Conservation (phyloP, 306 rosid genomes). For the Cucurbita pepo region DNA sequence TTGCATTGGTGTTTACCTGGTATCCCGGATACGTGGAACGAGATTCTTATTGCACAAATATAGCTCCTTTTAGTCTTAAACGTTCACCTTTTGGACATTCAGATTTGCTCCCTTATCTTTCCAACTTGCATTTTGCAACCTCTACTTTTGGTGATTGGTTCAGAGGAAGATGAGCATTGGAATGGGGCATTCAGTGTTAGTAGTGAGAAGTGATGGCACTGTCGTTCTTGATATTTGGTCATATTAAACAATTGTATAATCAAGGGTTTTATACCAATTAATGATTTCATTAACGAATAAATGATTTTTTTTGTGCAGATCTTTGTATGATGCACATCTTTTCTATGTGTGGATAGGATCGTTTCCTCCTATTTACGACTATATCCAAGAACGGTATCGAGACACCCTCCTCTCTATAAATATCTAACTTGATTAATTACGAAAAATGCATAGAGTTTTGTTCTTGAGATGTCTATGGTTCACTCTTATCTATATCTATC, state of each 20-base stretch:
- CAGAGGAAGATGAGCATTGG: background rate
- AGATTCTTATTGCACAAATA: slow-evolving; percentile 65
- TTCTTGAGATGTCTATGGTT: too few species aligned
- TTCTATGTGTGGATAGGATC: too few species aligned
- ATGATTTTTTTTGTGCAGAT: too few species aligned
- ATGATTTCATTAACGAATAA: too few species aligned
- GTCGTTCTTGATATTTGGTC: background rate
- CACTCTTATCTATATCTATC: too few species aligned
- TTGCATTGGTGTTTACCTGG: slow-evolving; percentile 97
- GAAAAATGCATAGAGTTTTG: too few species aligned
- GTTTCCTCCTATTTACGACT: too few species aligned
- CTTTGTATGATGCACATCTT: too few species aligned
- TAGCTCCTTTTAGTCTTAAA: slow-evolving; percentile 13
- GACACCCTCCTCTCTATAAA: too few species aligned
- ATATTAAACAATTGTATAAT: background rate
- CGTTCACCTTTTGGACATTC: background rate
- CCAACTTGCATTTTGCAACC: background rate
- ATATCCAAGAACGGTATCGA: too few species aligned
- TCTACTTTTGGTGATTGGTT: background rate
- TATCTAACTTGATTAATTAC: too few species aligned
- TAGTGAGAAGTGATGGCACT: background rate
- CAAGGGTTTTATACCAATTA: background rate
- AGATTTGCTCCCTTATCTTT: background rate
- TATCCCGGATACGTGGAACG: slow-evolving; percentile 88
- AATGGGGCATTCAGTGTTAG: background rate